These are phyloP conservation scores for Eremothecium sinecaudum DNA, from an alignment of 1,139 yeast genomes.

Conservation along the genomic window DNA sequence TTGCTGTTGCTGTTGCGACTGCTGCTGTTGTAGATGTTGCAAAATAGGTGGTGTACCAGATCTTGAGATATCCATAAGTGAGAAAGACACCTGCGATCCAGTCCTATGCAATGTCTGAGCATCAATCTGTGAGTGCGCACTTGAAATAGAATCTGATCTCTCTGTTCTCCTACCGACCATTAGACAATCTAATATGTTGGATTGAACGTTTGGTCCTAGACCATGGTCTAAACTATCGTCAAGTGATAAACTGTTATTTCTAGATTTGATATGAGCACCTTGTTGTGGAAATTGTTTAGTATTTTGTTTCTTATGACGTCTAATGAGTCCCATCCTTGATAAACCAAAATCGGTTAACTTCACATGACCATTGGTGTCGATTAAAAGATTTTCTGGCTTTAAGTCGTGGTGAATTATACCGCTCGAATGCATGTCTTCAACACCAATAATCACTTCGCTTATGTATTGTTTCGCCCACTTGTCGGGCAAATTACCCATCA, in stretches of 20 bases:
- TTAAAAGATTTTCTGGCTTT: conserved; percentile 87
- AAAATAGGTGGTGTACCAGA: conserved; percentile 26
- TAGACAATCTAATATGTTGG: neutral
- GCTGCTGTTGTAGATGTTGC: conserved; percentile 6
- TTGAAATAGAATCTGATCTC: conserved; percentile 29
- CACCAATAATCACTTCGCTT: conserved; percentile 86
- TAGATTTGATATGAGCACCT: conserved; percentile 8
- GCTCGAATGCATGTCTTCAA: conserved; percentile 74
- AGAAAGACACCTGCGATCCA: conserved; percentile 27
- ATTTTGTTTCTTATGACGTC: conserved; percentile 46
- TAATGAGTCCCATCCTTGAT: conserved; percentile 79
- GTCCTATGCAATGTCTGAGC: conserved; percentile 18
- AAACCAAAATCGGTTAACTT: conserved; percentile 93
- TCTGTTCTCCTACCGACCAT: conserved; percentile 13
- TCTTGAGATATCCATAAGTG: conserved; percentile 23
- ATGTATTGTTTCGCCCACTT: conserved; percentile 83
- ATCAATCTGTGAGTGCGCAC: conserved; percentile 33
- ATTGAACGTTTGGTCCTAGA: conserved; percentile 7
- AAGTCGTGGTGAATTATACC: conserved; percentile 92
- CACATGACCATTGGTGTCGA: conserved; percentile 79
- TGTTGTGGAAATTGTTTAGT: conserved; percentile 8
- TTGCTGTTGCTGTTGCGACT: conserved; percentile 12
- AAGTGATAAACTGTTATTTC: conserved; percentile 8
- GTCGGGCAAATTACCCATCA: conserved; percentile 70
- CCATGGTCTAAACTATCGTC: conserved; percentile 6